phyloP scores from a whole-genome alignment of 352 stramenopile species.

The Globisporangium okanoganense region DNA sequence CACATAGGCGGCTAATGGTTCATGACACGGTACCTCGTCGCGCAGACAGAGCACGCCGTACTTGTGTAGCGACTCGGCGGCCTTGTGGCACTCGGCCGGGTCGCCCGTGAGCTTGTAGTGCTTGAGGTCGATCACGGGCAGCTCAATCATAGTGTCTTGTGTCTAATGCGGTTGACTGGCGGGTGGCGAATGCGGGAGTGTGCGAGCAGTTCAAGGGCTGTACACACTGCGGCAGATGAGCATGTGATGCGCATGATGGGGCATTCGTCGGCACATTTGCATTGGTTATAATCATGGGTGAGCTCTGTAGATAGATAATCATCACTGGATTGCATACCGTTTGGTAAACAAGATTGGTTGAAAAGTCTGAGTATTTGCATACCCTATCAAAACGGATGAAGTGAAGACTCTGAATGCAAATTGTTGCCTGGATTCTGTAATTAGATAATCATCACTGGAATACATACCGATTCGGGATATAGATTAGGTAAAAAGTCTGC shows the following conservation, averaged over 20 bases:
- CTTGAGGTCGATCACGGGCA: conserved; percentile 80
- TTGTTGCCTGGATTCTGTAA: not conserved
- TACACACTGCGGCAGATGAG: not conserved
- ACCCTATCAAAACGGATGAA: not conserved
- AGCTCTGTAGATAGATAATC: not conserved
- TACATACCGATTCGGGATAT: too few relatives aligned
- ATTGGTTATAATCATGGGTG: not conserved
- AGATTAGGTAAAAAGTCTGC: too few relatives aligned
- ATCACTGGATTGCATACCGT: not conserved
- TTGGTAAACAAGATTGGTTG: not conserved
- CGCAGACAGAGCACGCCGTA: conserved; percentile 83
- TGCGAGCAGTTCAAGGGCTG: not conserved
- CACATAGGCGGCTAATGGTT: not conserved
- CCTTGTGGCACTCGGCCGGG: conserved; percentile 64
- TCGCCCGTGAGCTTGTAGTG: conserved; percentile 73
- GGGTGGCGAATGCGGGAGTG: conserved; percentile 13
- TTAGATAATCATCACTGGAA: not conserved
- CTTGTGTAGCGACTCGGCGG: conserved; percentile 79
- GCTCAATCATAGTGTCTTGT: conserved; percentile 50
- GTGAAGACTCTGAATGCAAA: too few relatives aligned
- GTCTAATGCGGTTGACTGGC: conserved; percentile 3
- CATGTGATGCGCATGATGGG: not conserved
- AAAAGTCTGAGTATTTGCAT: too few relatives aligned
- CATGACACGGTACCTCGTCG: conserved; percentile 40
- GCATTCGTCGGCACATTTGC: not conserved